Percentiles rank a stretch among this genome's conserved stretches.
phyloP scores from a whole-genome alignment of 2,329 filamentous ascomycete species.

The Pseudopithomyces maydicus region DNA sequence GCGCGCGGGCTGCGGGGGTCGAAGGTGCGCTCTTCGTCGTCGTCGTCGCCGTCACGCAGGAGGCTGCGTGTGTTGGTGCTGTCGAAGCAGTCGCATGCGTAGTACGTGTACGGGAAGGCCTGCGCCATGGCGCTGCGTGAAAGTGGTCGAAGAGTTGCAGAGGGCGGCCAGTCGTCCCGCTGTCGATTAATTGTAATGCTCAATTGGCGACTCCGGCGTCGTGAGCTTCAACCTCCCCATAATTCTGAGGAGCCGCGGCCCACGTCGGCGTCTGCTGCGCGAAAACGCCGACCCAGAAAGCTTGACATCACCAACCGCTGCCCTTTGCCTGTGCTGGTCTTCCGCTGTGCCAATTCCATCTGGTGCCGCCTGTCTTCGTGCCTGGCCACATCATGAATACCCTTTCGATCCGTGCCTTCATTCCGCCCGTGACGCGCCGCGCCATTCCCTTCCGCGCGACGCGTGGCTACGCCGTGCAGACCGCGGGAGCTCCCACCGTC shows the following conservation, averaged over 20 bases:
- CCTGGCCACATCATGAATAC: constrained; percentile 32
- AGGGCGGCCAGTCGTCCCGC: neutral
- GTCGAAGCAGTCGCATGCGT: constrained; percentile 67
- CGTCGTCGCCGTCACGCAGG: constrained; percentile 50
- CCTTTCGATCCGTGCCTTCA: constrained; percentile 41
- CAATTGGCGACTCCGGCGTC: neutral
- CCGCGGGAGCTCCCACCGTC: constrained; percentile 75
- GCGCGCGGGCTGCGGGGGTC: constrained; percentile 83
- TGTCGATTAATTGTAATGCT: neutral
- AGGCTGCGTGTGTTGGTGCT: constrained; percentile 40
- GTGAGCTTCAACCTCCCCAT: neutral
- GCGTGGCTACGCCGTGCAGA: constrained; percentile 75
- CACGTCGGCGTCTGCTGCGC: neutral
- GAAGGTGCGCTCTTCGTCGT: constrained; percentile 80
- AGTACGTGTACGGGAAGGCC: constrained; percentile 66
- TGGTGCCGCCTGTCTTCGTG: neutral
- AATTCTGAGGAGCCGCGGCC: neutral
- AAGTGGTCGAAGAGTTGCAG: no score
- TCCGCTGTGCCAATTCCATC: neutral
- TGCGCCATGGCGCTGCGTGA: constrained; percentile 52
- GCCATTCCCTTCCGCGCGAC: constrained; percentile 27
- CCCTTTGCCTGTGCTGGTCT: neutral
- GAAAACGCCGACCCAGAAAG: constrained; percentile 3
- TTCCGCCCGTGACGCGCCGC: constrained; percentile 37
- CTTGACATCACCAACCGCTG: constrained; percentile 18